phyloP scores from a whole-genome alignment of 805 yeast species.

The Lipomyces starkeyi region DNA sequence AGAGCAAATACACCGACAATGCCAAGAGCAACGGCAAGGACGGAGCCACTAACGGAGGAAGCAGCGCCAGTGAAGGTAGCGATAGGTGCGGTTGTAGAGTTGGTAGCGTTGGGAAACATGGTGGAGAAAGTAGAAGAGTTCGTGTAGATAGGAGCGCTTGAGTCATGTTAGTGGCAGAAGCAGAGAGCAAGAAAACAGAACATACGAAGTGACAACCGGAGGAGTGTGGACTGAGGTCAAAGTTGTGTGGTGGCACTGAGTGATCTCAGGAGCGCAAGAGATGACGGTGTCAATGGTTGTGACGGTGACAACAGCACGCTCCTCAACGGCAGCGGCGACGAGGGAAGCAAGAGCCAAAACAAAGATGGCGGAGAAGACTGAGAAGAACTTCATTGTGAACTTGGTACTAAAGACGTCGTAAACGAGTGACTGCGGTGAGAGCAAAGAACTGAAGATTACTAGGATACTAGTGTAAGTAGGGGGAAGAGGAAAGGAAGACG shows the following conservation, averaged over 20 bases:
- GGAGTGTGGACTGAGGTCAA: conserved; percentile 14
- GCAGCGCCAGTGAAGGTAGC: conserved; percentile 39
- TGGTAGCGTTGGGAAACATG: conserved; percentile 26
- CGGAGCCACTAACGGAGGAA: conserved; percentile 27
- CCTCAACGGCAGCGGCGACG: conserved; percentile 34
- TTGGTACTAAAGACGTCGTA: conserved; percentile 1
- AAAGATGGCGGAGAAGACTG: conserved; percentile 30
- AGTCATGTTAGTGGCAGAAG: not conserved
- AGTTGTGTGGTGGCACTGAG: conserved; percentile 53
- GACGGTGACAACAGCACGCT: conserved; percentile 41
- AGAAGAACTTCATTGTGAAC: conserved; percentile 38
- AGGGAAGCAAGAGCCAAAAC: conserved; percentile 29
- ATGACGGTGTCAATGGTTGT: conserved; percentile 56
- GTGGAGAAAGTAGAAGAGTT: conserved; percentile 17
- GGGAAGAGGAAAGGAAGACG: not conserved
- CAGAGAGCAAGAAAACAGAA: not conserved
- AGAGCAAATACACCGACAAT: conserved; percentile 40
- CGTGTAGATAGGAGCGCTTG: conserved; percentile 24
- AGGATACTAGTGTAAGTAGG: not conserved
- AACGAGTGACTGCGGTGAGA: conserved; percentile 34
- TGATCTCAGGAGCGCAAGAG: conserved; percentile 54
- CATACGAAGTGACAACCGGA: conserved; percentile 22
- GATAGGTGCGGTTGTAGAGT: conserved; percentile 38
- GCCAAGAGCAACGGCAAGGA: conserved; percentile 38
- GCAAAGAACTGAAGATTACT: conserved; percentile 6